Evolutionary conservation across 1,139 yeast genomes (phyloP), one percentile per base, ranked within the genome.

Genomic region (Meyerozyma athensensis): DNA sequence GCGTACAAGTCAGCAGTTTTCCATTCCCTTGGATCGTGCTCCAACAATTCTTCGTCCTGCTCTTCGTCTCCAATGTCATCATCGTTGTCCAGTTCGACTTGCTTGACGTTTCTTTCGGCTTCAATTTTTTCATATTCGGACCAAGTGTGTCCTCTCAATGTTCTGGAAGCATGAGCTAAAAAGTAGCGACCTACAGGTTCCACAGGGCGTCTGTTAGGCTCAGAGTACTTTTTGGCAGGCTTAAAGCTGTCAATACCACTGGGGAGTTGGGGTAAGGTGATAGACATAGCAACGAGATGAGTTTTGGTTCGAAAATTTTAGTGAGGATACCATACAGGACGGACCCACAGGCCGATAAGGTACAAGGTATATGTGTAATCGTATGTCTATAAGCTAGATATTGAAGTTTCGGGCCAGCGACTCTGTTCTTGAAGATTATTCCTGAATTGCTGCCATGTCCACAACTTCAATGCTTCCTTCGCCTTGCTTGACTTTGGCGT

Each of bases 21-120:
- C 98, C 98, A 92, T 61, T 92, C 96, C 76, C 95, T 85, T 56
- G 98, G 97, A 60, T 92, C 97, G 54, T 86, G 94, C 31, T 74
- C 71, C 53, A 90, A 77, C 65, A 92, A 74, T 44, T 86, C 90
- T 47, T 82, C 90, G 49, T 79, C 82, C 59, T 86, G 95, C 37
- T 81, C 82, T 50, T 84, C 86, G 47, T 78, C 77, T 38, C 85
- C 89, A 50, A 80, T 75, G 51, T 81, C 86, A 40, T 80, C 94
- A 46, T 81, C 89, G 50, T 69, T 74, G 51, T 73, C 68, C 49
- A 77, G 82, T 55, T 86, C 95, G 43, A 81, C 78, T 45, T 68
- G 68, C 55, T 77, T 76, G 56, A 86, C 96, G 63, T 86, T 86
- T 67, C 80, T 82, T 61, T 83, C 95, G 44, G 96, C 97, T 72